These are phyloP conservation scores for Primulina tabacum DNA, from an alignment of 257 asterid genomes.

Conservation along the genomic window DNA sequence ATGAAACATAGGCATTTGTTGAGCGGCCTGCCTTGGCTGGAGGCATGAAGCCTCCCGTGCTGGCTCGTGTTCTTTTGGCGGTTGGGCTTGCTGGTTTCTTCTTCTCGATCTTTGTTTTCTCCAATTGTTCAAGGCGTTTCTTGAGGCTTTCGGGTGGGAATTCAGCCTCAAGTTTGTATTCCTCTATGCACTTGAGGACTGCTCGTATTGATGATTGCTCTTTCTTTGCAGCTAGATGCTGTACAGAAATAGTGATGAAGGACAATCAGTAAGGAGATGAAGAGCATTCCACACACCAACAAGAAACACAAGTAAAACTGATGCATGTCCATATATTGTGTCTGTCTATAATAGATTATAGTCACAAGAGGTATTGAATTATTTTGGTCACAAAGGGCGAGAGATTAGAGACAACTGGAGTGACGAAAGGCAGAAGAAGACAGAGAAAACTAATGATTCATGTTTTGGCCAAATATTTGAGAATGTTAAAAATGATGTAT, in stretches of 20 bases:
- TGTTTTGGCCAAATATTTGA: background rate
- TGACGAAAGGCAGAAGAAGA: background rate
- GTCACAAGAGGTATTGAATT: background rate
- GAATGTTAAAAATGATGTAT: background rate
- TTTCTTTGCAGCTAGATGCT: constrained; percentile 95
- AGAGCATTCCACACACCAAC: background rate
- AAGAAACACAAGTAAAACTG: no score
- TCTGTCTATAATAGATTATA: background rate
- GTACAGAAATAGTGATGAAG: constrained; percentile 22
- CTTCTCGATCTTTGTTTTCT: constrained; percentile 76
- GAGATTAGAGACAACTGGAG: background rate
- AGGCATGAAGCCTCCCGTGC: constrained; percentile 95
- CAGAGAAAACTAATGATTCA: background rate
- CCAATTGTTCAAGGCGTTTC: constrained; percentile 87
- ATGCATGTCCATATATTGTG: no score
- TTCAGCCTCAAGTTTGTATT: constrained; percentile 82
- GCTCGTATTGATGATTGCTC: constrained; percentile 97
- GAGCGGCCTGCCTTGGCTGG: constrained; percentile 99
- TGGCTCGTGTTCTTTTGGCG: constrained; percentile 86
- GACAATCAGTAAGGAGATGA: background rate
- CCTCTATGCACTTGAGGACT: constrained; percentile 88
- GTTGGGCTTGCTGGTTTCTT: constrained; percentile 86
- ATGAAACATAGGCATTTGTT: constrained; percentile 94
- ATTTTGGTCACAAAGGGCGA: background rate
- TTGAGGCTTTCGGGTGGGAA: constrained; percentile 82